A percentile compares a stretch with the other conserved stretches of the same genome.
These are phyloP conservation scores for Pythium pyrilobum DNA, from an alignment of 352 stramenopile genomes.

Conservation along the genomic window DNA sequence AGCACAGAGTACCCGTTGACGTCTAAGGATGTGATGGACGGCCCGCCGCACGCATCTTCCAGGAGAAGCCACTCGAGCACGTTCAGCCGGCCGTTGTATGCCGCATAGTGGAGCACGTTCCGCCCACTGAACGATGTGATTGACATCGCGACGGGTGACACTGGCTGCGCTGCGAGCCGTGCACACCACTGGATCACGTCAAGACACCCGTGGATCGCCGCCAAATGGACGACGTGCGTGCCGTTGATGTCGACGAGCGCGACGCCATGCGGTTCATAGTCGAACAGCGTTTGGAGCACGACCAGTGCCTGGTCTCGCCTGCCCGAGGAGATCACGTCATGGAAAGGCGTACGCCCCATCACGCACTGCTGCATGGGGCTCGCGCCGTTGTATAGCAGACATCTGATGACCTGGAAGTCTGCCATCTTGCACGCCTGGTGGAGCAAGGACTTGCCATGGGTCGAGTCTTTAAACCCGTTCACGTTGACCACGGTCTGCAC, in stretches of 20 bases:
- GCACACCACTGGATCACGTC: slow-evolving; percentile 58
- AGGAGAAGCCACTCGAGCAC: slow-evolving; percentile 48
- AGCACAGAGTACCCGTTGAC: slow-evolving; percentile 54
- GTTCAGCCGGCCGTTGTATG: slow-evolving; percentile 47
- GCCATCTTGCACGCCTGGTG: slow-evolving; percentile 54
- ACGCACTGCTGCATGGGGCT: slow-evolving; percentile 33
- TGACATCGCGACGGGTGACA: slow-evolving; percentile 21
- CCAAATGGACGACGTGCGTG: slow-evolving; percentile 55
- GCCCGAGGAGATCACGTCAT: slow-evolving; percentile 40
- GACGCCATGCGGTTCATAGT: slow-evolving; percentile 43
- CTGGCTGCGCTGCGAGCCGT: slow-evolving; percentile 7
- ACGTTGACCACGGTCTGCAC: slow-evolving; percentile 20
- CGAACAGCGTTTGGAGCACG: slow-evolving; percentile 42
- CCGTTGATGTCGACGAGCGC: slow-evolving; percentile 51
- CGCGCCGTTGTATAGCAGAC: slow-evolving; percentile 49
- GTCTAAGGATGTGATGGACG: slow-evolving; percentile 36
- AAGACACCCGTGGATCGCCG: slow-evolving; percentile 56
- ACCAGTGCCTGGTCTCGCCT: slow-evolving; percentile 23
- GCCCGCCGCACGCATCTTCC: slow-evolving; percentile 8
- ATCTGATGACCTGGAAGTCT: slow-evolving; percentile 47
- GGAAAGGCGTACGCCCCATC: slow-evolving; percentile 49
- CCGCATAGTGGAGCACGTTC: slow-evolving; percentile 64
- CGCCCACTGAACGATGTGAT: slow-evolving; percentile 58
- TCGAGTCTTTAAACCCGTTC: slow-evolving; percentile 36
- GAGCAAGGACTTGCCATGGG: slow-evolving; percentile 50